A percentile compares a stretch with the other conserved stretches of the same genome.
Conservation (phyloP, 23 red algal genomes). For the Gracilaria caudata region DNA sequence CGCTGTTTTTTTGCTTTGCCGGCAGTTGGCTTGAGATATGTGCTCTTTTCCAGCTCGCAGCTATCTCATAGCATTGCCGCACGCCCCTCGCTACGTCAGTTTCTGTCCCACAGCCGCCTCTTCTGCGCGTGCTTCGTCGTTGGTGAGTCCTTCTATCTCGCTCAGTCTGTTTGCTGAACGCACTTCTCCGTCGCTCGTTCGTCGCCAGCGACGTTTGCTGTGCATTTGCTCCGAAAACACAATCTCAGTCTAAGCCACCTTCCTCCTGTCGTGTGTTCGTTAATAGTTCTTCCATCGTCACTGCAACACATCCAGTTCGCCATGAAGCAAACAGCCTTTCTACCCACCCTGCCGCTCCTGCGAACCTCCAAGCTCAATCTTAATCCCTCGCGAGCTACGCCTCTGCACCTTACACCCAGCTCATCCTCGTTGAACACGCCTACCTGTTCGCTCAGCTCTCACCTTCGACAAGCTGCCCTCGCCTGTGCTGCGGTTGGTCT, state of each 20-base stretch:
- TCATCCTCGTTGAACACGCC: not conserved
- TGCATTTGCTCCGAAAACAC: too few species aligned
- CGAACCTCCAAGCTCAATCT: not conserved
- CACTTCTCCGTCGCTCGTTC: too few species aligned
- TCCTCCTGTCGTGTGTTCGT: too few species aligned
- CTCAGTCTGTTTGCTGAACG: not conserved
- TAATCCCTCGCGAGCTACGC: not conserved
- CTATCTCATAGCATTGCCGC: not conserved
- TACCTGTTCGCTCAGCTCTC: not conserved
- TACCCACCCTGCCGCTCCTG: not conserved
- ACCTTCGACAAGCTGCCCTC: not conserved
- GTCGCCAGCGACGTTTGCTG: too few species aligned
- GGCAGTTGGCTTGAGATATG: not conserved
- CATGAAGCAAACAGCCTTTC: conserved; percentile 3
- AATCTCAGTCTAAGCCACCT: too few species aligned
- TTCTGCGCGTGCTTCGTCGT: too few species aligned
- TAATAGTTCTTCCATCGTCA: not conserved
- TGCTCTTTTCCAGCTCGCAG: not conserved
- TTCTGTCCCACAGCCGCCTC: too few species aligned
- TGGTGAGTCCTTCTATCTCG: not conserved
- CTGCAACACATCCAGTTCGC: not conserved
- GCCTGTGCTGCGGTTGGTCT: not conserved
- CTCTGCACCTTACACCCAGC: not conserved
- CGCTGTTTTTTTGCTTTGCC: not conserved
- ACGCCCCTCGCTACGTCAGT: too few species aligned